Conservation (phyloP, 108 stramenopile genomes). For the Pinguiococcus pyrenoidosus region DNA sequence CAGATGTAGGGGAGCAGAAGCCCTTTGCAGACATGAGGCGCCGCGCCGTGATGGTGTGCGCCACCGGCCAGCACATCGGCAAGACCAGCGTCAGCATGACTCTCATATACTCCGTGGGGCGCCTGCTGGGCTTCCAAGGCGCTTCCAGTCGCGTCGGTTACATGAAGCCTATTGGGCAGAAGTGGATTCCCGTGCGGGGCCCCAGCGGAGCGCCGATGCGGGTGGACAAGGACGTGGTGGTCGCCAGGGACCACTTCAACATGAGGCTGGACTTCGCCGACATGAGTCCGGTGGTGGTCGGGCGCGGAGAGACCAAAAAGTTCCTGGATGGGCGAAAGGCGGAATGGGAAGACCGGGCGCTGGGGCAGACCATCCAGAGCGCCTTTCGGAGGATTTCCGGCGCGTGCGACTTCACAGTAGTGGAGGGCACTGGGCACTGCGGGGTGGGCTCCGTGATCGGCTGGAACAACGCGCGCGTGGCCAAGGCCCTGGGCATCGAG, state of each 20-base stretch:
- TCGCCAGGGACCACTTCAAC: slow-evolving; percentile 49
- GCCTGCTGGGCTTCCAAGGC: slow-evolving; percentile 52
- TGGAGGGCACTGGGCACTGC: slow-evolving; percentile 80
- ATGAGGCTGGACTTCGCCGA: slow-evolving; percentile 53
- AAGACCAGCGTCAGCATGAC: slow-evolving; percentile 83
- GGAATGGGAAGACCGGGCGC: slow-evolving; percentile 9
- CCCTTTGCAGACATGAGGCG: no score
- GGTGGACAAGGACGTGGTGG: slow-evolving; percentile 80
- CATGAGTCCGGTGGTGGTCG: slow-evolving; percentile 88
- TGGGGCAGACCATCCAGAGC: slow-evolving; percentile 3
- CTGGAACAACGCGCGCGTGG: slow-evolving; percentile 74
- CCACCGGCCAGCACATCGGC: slow-evolving; percentile 86
- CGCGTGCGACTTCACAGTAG: slow-evolving; percentile 28
- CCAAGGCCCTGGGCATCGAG: slow-evolving; percentile 59
- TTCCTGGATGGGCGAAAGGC: slow-evolving; percentile 55
- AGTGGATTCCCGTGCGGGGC: slow-evolving; percentile 29
- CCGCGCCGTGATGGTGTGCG: slow-evolving; percentile 74
- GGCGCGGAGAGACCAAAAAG: slow-evolving; percentile 66
- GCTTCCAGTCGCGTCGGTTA: slow-evolving; percentile 59
- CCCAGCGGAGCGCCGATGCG: slow-evolving; percentile 3
- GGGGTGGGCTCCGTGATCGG: slow-evolving; percentile 76
- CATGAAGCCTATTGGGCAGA: slow-evolving; percentile 87
- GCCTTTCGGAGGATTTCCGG: slow-evolving; percentile 35
- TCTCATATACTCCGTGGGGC: slow-evolving; percentile 34
- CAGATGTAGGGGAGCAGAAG: no score